These are phyloP conservation scores for Lablab purpureus DNA, from an alignment of 306 rosid species.

Conservation along the genomic window DNA sequence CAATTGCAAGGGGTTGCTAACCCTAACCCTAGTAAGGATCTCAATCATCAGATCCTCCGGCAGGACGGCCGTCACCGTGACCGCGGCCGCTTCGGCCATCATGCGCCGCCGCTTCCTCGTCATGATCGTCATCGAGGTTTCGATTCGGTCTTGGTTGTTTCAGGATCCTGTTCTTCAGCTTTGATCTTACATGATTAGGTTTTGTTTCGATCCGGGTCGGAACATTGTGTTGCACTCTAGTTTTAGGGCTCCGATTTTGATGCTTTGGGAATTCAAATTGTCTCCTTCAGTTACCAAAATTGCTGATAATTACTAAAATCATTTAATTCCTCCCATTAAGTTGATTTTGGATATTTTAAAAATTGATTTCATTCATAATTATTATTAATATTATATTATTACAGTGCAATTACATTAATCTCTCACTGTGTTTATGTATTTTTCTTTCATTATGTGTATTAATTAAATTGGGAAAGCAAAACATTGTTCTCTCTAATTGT, in stretches of 20 bases:
- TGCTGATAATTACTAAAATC: neutral
- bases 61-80: neutral
- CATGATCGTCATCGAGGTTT: constrained; percentile 30
- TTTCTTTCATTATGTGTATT: too few relatives aligned
- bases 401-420: neutral
- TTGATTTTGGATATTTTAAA: neutral
- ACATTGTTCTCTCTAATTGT: too few relatives aligned
- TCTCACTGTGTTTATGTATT: neutral
- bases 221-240: neutral
- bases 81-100: constrained; percentile 7
- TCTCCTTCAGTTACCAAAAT: neutral
- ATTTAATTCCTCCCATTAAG: neutral
- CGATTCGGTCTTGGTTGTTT: neutral
- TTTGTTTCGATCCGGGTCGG: constrained; percentile 35
- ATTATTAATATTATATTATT: neutral
- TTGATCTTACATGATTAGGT: neutral
- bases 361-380: neutral
- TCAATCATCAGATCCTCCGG: constrained; percentile 52
- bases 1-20: constrained; percentile 39
- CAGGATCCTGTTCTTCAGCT: neutral
- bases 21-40: constrained; percentile 43
- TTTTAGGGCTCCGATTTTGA: constrained; percentile 47
- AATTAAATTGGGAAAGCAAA: too few relatives aligned
- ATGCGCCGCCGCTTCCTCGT: constrained; percentile 45
- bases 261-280: constrained; percentile 17